Base-by-base conservation (phyloP, 306 rosid genomes). In the Quercus mongolica region DNA sequence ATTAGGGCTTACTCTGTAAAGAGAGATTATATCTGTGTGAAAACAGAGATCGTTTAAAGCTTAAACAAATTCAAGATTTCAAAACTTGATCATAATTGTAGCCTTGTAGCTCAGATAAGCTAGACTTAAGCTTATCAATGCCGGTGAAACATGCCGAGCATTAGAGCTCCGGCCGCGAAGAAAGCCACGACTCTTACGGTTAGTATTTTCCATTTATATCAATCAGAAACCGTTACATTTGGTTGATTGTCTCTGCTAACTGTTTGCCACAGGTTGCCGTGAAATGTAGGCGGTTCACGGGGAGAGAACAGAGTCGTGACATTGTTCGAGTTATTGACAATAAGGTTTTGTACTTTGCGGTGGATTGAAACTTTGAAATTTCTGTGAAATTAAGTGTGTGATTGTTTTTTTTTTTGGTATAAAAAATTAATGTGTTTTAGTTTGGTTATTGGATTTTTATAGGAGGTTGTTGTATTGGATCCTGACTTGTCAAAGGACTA, bases 401-500 rank as follows among this genome's bases (percentile, higher is more conserved):
- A 31, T 31, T 9, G 46, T 21, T 0, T 21, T 21, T 21, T 21
- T 21, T 21, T 67, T 67, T 12, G 71, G 23, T 0, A 31, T 62
- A 62, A 38, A 28, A 38, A 38, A 17, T 58, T 28, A 18, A 38
- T 38, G 28, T 76, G 9, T 46, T 20, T 10, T 52, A 20, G 6
- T 26, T 21, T 41, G 71, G 33, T 75, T 12, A 76, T 75, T 76
- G 71, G 17, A 72, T 54, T 78, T 54, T 78, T 79, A 55, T 62
- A 89, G 93, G 91, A 87, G 83, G 87, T 89, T 75, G 76, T 85
- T 77, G 88, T 89, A 23, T 79, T 85, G 44, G 91, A 89, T 74
- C 93, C 93, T 63, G 93, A 87, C 78, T 75, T 77, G 46, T 87
- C 89, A 3, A 89, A 85, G 85, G 87, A 85, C 81, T 89, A 89